These are phyloP conservation scores for Trifolium fragiferum DNA, from an alignment of 306 rosid genomes.

Conservation along the genomic window DNA sequence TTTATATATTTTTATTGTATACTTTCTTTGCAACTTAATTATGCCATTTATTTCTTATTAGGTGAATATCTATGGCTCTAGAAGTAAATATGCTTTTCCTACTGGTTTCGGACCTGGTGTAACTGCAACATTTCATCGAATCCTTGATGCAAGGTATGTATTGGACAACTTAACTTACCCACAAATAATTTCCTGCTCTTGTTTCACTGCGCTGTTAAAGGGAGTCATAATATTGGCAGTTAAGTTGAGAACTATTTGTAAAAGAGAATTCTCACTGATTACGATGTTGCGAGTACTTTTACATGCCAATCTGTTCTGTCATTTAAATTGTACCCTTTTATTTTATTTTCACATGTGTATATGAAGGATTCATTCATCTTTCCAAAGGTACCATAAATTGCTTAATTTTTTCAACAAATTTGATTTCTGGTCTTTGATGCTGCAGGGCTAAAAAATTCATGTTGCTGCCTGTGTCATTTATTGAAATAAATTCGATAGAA, in stretches of 20 bases:
- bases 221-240: slow-evolving; percentile 11
- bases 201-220: slow-evolving; percentile 27
- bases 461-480: slow-evolving; percentile 75
- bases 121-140: slow-evolving; percentile 75
- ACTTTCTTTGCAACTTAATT: slow-evolving; percentile 23
- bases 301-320: slow-evolving; percentile 5
- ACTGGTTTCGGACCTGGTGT: slow-evolving; percentile 85
- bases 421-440: slow-evolving; percentile 46
- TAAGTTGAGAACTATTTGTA: slow-evolving; percentile 18
- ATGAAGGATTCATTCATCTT: slow-evolving; percentile 3
- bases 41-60: slow-evolving; percentile 44
- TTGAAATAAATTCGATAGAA: slow-evolving; percentile 62
- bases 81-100: slow-evolving; percentile 56
- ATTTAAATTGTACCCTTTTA: neutral
- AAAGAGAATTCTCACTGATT: neutral
- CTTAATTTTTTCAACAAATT: slow-evolving; percentile 19
- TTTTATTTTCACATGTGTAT: slow-evolving; percentile 25
- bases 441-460: slow-evolving; percentile 66
- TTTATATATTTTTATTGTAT: slow-evolving; percentile 32
- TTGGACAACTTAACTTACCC: slow-evolving; percentile 1
- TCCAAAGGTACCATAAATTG: neutral
- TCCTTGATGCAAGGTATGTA: slow-evolving; percentile 74
- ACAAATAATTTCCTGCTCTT: slow-evolving; percentile 30
- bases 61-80: slow-evolving; percentile 71
- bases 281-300: slow-evolving; percentile 22